These are phyloP conservation scores for Asterionellopsis glacialis DNA, from an alignment of 108 stramenopile species.

Conservation along the genomic window DNA sequence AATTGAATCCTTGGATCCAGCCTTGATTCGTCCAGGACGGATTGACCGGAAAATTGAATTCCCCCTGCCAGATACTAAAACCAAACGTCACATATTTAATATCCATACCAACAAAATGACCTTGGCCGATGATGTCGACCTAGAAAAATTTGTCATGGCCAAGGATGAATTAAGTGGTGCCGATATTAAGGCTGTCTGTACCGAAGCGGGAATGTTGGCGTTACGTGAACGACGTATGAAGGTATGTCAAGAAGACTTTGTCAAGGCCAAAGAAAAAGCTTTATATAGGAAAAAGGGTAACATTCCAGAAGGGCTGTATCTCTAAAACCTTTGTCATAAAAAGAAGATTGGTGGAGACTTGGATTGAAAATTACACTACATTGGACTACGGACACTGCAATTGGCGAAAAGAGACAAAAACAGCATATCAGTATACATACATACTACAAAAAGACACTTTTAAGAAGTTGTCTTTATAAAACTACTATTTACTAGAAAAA, in stretches of 20 bases:
- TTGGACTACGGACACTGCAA: too few relatives aligned
- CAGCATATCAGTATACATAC: too few relatives aligned
- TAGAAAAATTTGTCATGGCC: slow-evolving; percentile 96
- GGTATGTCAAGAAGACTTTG: slow-evolving; percentile 95
- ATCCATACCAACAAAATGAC: slow-evolving; percentile 96
- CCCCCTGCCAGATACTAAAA: slow-evolving; percentile 96
- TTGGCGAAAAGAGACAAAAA: too few relatives aligned
- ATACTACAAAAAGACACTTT: too few relatives aligned
- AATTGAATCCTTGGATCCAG: slow-evolving; percentile 97
- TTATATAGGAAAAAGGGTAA: slow-evolving; percentile 99
- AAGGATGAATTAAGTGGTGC: slow-evolving; percentile 99
- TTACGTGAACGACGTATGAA: slow-evolving; percentile 98
- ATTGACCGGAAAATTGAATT: slow-evolving; percentile 99
- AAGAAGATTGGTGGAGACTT: too few relatives aligned
- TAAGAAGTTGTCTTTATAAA: too few relatives aligned
- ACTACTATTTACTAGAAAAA: too few relatives aligned
- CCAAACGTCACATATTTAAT: slow-evolving; percentile 97
- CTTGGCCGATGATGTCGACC: slow-evolving; percentile 94
- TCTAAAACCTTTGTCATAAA: too few relatives aligned
- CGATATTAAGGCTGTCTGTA: slow-evolving; percentile 98
- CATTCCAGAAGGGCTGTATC: slow-evolving; percentile 6
- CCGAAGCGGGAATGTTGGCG: slow-evolving; percentile 98
- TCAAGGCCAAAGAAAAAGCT: slow-evolving; percentile 99
- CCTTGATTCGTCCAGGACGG: slow-evolving; percentile 97
- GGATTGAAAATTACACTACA: too few relatives aligned